Evolutionary conservation across 495 filamentous ascomycete genomes (phyloP).

Genomic region (Penicillium parvum): DNA sequence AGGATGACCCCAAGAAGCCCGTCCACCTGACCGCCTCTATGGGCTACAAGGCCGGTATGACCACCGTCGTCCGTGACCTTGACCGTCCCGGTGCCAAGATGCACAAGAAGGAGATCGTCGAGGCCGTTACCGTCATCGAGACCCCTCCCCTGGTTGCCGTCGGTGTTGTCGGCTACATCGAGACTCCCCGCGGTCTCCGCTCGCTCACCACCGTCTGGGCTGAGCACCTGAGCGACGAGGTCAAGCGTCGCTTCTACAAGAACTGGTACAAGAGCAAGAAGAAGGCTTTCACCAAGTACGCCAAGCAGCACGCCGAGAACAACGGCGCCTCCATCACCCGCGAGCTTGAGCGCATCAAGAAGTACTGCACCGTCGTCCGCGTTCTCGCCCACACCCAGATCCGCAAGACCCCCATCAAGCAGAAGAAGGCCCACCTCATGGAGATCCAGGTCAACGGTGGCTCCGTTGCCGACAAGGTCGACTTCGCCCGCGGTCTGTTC

Average conservation of each 20-base stretch:
- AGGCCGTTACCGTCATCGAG: constrained; percentile 98
- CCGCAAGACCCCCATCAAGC: constrained; percentile 98
- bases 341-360: constrained; percentile 99
- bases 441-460: constrained; percentile 99
- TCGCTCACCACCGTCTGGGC: constrained; percentile 99
- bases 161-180: constrained; percentile 99
- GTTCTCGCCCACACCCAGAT: constrained; percentile 99
- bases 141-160: constrained; percentile 99
- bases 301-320: constrained; percentile 98
- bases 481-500: constrained; percentile 89
- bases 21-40: constrained; percentile 98
- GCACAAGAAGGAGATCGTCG: constrained; percentile 99
- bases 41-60: constrained; percentile 99
- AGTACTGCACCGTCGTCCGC: constrained; percentile 99
- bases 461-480: constrained; percentile 89
- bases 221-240: constrained; percentile 95
- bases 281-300: constrained; percentile 99
- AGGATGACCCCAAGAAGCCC: constrained; percentile 99
- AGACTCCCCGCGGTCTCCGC: constrained; percentile 98
- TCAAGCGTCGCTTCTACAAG: constrained; percentile 99
- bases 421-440: constrained; percentile 99
- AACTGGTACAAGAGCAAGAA: constrained; percentile 99
- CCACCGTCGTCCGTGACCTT: constrained; percentile 98
- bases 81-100: constrained; percentile 99
- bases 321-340: constrained; percentile 82